phyloP scores from a whole-genome alignment of 2,329 filamentous ascomycete species.

The Clarireedia monteithiana region DNA sequence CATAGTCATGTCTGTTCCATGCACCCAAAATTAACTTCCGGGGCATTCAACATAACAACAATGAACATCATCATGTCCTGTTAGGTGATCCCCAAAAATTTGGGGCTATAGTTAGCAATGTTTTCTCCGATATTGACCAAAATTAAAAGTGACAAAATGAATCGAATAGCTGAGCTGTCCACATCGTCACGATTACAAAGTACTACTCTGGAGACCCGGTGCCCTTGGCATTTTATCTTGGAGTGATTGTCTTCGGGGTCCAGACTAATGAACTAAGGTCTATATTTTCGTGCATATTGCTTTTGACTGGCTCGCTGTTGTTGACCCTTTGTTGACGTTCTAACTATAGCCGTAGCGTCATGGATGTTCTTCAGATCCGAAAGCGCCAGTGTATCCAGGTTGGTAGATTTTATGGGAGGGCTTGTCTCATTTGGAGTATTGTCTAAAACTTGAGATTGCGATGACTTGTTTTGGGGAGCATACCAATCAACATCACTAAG shows the following conservation, averaged over 20 bases:
- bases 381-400: neutral
- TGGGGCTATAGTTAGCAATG: constrained; percentile 9
- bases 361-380: neutral
- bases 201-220: neutral
- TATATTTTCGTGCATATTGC: no score
- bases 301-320: no score
- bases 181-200: neutral
- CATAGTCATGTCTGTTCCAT: neutral
- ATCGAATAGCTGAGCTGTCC: neutral
- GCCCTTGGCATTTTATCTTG: no score
- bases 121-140: neutral
- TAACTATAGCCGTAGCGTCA: no score
- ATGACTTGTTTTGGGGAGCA: constrained; percentile 28
- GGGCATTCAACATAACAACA: neutral
- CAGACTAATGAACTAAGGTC: no score
- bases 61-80: constrained; percentile 12
- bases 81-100: constrained; percentile 1
- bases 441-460: constrained; percentile 14
- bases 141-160: constrained; percentile 5
- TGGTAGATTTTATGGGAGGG: neutral
- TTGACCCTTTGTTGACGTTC: no score
- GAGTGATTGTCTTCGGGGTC: no score
- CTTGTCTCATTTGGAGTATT: neutral
- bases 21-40: neutral
- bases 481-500: constrained; percentile 98